Conservation (phyloP, 768 basidiomycete species). For the Leucogyrophana mollusca region DNA sequence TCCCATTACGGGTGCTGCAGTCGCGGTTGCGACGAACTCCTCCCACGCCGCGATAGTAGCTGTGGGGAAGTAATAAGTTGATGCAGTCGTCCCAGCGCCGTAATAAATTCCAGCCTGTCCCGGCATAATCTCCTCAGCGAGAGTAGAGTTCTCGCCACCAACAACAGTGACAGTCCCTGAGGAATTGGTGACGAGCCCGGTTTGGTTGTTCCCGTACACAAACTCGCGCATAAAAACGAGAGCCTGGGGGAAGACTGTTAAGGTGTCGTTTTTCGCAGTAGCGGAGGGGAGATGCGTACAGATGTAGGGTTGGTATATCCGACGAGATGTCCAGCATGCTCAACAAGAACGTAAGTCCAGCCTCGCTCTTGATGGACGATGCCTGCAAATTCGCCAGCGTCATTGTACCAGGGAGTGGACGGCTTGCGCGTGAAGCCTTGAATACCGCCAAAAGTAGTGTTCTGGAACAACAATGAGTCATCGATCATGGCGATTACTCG, state of each 20-base stretch:
- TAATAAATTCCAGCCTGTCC: slow-evolving; percentile 58
- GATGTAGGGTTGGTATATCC: slow-evolving; percentile 34
- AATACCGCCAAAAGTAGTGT: slow-evolving; percentile 77
- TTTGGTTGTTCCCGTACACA: slow-evolving; percentile 58
- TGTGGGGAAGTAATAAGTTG: slow-evolving; percentile 53
- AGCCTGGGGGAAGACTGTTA: slow-evolving; percentile 38
- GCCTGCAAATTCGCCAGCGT: slow-evolving; percentile 57
- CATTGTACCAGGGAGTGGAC: slow-evolving; percentile 65
- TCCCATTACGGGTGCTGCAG: slow-evolving; percentile 7
- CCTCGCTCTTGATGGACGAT: slow-evolving; percentile 75
- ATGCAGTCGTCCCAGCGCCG: slow-evolving; percentile 47
- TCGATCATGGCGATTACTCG: slow-evolving; percentile 4
- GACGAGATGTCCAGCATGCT: slow-evolving; percentile 40
- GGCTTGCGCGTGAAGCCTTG: slow-evolving; percentile 72
- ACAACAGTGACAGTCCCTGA: slow-evolving; percentile 30
- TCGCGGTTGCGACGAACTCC: slow-evolving; percentile 44
- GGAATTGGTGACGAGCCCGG: slow-evolving; percentile 48
- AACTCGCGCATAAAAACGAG: slow-evolving; percentile 65
- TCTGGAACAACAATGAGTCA: slow-evolving; percentile 35
- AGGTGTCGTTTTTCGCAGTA: background rate
- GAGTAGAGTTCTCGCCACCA: slow-evolving; percentile 49
- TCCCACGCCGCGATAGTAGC: slow-evolving; percentile 59
- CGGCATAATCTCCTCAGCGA: slow-evolving; percentile 47
- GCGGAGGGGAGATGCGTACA: slow-evolving; percentile 38
- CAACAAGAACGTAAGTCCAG: slow-evolving; percentile 43